Conservation (phyloP, 192 early-diverging fungal species). For the Thamnidium elegans region DNA sequence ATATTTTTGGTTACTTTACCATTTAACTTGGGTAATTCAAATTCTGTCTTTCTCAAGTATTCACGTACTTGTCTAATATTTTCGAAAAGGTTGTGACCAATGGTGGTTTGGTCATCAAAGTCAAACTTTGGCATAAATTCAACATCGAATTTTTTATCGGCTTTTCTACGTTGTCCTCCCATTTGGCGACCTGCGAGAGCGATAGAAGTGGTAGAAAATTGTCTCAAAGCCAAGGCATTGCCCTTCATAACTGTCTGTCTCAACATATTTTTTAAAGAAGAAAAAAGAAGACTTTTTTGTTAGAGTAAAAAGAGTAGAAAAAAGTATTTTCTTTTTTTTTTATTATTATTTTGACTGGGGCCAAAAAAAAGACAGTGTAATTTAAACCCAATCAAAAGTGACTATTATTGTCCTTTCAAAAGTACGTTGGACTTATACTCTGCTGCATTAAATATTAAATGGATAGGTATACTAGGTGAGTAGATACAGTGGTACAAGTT, state of each 20-base stretch:
- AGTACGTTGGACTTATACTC: no score
- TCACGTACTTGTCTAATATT: constrained; percentile 52
- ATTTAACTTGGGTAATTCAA: constrained; percentile 57
- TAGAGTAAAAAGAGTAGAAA: constrained; percentile 1
- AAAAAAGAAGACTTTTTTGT: no score
- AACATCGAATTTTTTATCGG: constrained; percentile 46
- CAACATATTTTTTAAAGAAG: background rate
- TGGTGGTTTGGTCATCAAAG: constrained; percentile 58
- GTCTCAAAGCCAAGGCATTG: background rate
- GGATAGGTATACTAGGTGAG: no score
- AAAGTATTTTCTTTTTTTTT: background rate
- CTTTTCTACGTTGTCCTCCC: constrained; percentile 20
- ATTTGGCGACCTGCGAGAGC: constrained; percentile 18
- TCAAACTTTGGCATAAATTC: constrained; percentile 46
- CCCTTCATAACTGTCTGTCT: background rate
- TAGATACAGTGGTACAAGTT: no score
- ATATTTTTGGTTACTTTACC: constrained; percentile 33
- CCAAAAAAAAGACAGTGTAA: no score
- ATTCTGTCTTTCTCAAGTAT: constrained; percentile 55
- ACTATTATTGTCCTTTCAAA: no score
- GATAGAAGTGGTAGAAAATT: constrained; percentile 10
- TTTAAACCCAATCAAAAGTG: no score
- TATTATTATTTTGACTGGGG: no score
- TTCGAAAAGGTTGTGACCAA: constrained; percentile 47
- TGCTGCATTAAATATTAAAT: no score